Conservation (phyloP, 1,139 yeast species). For the Maudiozyma humilis region DNA sequence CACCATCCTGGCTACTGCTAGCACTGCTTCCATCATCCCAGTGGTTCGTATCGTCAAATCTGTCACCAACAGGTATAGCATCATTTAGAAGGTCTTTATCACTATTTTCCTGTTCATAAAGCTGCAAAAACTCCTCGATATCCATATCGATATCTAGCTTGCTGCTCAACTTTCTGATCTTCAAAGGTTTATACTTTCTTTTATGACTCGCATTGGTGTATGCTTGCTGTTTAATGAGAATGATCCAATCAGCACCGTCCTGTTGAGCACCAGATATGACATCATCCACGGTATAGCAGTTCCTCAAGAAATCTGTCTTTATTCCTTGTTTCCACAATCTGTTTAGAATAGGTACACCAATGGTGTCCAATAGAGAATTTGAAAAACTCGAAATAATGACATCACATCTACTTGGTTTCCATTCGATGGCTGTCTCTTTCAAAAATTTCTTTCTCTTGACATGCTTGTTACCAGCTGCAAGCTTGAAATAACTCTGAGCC, state of each 20-base stretch:
- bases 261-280: slow-evolving; percentile 52
- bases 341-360: slow-evolving; percentile 56
- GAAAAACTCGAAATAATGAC: slow-evolving; percentile 67
- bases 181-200: slow-evolving; percentile 63
- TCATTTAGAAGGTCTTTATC: slow-evolving; percentile 11
- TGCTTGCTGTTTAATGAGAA: slow-evolving; percentile 58
- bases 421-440: slow-evolving; percentile 33
- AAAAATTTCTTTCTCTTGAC: slow-evolving; percentile 33
- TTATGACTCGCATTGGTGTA: slow-evolving; percentile 31
- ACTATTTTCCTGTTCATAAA: slow-evolving; percentile 38
- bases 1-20: slow-evolving; percentile 27
- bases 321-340: slow-evolving; percentile 64
- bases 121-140: slow-evolving; percentile 50
- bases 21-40: slow-evolving; percentile 29
- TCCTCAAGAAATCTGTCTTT: slow-evolving; percentile 58
- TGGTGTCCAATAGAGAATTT: slow-evolving; percentile 40
- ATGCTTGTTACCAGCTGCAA: slow-evolving; percentile 30
- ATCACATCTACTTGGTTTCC: slow-evolving; percentile 60
- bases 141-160: slow-evolving; percentile 65
- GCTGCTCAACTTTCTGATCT: slow-evolving; percentile 53
- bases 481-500: slow-evolving; percentile 39
- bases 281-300: slow-evolving; percentile 56
- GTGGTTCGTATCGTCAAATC: slow-evolving; percentile 15
- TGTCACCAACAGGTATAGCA: slow-evolving; percentile 15
- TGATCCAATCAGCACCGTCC: slow-evolving; percentile 70